phyloP scores from a whole-genome alignment of 441 rosid species.

The Flueggea neowawraea region DNA sequence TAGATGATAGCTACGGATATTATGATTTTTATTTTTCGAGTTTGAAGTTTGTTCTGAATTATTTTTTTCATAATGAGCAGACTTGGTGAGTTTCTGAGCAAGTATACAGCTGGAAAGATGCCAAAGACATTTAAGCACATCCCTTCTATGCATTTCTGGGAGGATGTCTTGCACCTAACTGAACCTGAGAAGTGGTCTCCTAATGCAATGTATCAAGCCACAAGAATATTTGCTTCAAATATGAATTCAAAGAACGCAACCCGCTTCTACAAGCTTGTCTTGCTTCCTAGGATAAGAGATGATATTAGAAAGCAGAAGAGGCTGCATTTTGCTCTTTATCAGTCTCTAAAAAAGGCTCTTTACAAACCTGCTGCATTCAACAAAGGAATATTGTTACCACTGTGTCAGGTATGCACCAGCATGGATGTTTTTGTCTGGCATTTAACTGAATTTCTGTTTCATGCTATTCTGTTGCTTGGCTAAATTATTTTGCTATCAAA shows the following conservation, averaged over 20 bases:
- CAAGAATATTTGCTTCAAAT: conserved; percentile 79
- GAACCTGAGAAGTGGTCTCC: conserved; percentile 97
- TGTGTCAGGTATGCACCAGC: conserved; percentile 58
- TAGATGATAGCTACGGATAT: background rate
- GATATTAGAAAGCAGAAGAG: conserved; percentile 76
- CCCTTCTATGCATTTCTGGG: conserved; percentile 74
- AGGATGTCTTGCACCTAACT: conserved; percentile 77
- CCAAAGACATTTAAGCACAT: conserved; percentile 85
- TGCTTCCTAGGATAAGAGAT: conserved; percentile 91
- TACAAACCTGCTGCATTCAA: conserved; percentile 93
- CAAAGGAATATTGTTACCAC: conserved; percentile 83
- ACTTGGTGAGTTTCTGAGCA: conserved; percentile 68
- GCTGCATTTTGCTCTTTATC: conserved; percentile 83
- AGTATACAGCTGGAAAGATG: conserved; percentile 79
- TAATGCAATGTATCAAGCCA: conserved; percentile 86
- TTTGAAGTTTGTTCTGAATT: background rate
- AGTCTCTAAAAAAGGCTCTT: conserved; percentile 69
- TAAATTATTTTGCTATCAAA: no score
- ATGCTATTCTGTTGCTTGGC: no score
- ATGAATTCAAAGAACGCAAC: conserved; percentile 64
- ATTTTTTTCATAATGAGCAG: conserved; percentile 29
- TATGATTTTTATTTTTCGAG: background rate
- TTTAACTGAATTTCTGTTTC: no score
- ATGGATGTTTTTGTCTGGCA: background rate
- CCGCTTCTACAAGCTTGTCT: conserved; percentile 65